phyloP scores from a whole-genome alignment of 139 green algal genomes.

The Chlorella sp. region DNA sequence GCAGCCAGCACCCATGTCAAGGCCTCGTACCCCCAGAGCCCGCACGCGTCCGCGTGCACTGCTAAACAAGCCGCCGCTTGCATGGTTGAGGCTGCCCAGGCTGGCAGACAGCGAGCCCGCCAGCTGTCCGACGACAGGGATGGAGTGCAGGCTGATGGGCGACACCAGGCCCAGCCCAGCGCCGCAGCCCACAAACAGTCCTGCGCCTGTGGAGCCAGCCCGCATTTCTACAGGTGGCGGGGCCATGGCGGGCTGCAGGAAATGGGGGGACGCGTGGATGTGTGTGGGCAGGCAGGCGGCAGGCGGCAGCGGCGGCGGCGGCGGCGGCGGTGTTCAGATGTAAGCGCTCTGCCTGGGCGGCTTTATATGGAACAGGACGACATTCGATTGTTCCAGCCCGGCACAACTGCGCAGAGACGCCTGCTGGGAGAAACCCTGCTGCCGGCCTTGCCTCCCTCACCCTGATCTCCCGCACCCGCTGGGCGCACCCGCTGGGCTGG shows the following conservation, averaged over 20 bases:
- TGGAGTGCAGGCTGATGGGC: slow-evolving; percentile 27
- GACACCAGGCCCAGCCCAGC: slow-evolving; percentile 40
- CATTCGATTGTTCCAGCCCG: too few relatives aligned
- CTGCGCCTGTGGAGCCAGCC: slow-evolving; percentile 31
- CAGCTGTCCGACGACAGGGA: slow-evolving; percentile 47
- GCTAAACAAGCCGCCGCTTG: slow-evolving; percentile 15
- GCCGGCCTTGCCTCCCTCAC: too few relatives aligned
- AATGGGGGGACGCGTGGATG: neutral
- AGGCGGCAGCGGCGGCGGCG: neutral
- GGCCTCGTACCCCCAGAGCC: neutral
- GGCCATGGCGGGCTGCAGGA: neutral
- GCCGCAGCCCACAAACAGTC: slow-evolving; percentile 44
- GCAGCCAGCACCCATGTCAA: slow-evolving; percentile 39
- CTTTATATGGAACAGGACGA: too few relatives aligned
- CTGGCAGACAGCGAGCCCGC: neutral
- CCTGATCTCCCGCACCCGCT: too few relatives aligned
- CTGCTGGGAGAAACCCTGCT: too few relatives aligned
- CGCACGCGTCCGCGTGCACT: neutral
- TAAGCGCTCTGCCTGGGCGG: too few relatives aligned
- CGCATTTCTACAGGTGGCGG: slow-evolving; percentile 31
- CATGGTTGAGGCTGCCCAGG: slow-evolving; percentile 20
- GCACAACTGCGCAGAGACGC: too few relatives aligned
- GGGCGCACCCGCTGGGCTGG: too few relatives aligned
- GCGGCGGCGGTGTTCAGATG: neutral
- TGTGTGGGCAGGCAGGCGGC: neutral